These are phyloP conservation scores for Elaeis guineensis DNA, from an alignment of 176 grass and related monocot genomes.

Conservation along the genomic window DNA sequence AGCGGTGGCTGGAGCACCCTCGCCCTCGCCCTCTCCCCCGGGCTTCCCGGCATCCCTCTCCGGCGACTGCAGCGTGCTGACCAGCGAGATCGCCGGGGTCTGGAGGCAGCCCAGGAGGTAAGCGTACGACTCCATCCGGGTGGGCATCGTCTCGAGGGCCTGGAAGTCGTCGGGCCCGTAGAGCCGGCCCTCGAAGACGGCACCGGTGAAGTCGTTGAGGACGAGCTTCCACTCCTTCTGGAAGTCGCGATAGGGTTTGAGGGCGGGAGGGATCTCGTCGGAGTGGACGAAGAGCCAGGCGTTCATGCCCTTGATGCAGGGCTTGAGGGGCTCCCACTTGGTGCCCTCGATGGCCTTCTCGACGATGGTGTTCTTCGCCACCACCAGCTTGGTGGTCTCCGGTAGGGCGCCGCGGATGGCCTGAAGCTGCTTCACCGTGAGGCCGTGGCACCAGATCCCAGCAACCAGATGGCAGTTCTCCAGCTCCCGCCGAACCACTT, in stretches of 20 bases:
- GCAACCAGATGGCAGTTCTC: slow-evolving; percentile 85
- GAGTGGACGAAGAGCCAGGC: slow-evolving; percentile 95
- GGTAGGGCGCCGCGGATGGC: slow-evolving; percentile 64
- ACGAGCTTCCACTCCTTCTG: slow-evolving; percentile 82
- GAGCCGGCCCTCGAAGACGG: slow-evolving; percentile 82
- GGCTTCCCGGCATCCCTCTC: slow-evolving; percentile 57
- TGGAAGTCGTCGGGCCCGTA: slow-evolving; percentile 83
- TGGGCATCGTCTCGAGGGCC: slow-evolving; percentile 90
- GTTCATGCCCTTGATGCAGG: slow-evolving; percentile 93
- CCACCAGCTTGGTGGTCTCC: slow-evolving; percentile 50
- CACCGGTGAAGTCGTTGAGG: slow-evolving; percentile 81
- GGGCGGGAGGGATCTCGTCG: slow-evolving; percentile 69
- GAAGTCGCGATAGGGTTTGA: slow-evolving; percentile 74
- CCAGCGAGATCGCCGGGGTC: slow-evolving; percentile 49
- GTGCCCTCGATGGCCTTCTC: slow-evolving; percentile 93
- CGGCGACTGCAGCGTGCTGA: slow-evolving; percentile 60
- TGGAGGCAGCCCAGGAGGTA: slow-evolving; percentile 75
- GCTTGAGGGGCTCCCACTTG: slow-evolving; percentile 62
- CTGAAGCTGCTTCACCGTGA: slow-evolving; percentile 86
- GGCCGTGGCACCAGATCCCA: slow-evolving; percentile 77
- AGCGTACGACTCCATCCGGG: slow-evolving; percentile 66
- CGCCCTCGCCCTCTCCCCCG: slow-evolving; percentile 36
- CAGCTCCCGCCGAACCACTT: slow-evolving; percentile 72
- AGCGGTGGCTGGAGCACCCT: too few relatives aligned
- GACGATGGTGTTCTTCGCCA: slow-evolving; percentile 83